A percentile compares a stretch with the other conserved stretches of the same genome.
phyloP scores from a whole-genome alignment of 257 asterid species.

The Verbena officinalis region DNA sequence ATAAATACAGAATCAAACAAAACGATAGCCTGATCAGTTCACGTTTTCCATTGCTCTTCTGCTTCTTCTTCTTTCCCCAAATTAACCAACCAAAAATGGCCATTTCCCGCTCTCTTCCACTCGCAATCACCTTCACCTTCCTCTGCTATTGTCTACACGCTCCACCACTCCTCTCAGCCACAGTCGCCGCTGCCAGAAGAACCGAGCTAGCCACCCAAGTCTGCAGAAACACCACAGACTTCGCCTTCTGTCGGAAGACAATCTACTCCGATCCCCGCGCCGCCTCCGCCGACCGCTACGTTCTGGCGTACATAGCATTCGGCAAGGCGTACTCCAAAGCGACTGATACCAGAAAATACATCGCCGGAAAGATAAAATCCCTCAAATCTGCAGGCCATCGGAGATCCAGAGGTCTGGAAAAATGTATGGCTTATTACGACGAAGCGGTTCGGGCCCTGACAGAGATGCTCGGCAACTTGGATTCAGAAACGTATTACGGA shows the following conservation, averaged over 20 bases:
- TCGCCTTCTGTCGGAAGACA: slow-evolving; percentile 15
- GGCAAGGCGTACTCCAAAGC: slow-evolving; percentile 4
- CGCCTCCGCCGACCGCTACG: slow-evolving; percentile 3
- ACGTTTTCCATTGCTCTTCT: background rate
- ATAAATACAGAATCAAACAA: too few relatives aligned
- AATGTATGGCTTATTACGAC: slow-evolving; percentile 29
- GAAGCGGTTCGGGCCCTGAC: slow-evolving; percentile 17
- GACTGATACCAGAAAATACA: slow-evolving; percentile 8
- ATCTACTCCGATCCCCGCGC: slow-evolving; percentile 31
- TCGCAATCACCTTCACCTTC: background rate
- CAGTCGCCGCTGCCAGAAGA: background rate
- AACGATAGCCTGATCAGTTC: too few relatives aligned
- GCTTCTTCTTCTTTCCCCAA: too few relatives aligned
- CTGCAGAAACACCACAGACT: slow-evolving; percentile 31
- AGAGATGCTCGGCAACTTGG: slow-evolving; percentile 30
- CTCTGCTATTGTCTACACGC: background rate
- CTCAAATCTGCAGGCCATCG: background rate
- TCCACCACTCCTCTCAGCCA: background rate
- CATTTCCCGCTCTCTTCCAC: background rate
- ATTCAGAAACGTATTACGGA: slow-evolving; percentile 30
- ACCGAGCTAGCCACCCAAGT: slow-evolving; percentile 20
- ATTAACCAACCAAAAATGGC: slow-evolving; percentile 11
- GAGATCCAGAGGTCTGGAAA: background rate
- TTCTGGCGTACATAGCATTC: slow-evolving; percentile 25
- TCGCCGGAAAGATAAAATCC: slow-evolving; percentile 6